Percentiles rank a stretch among this genome's conserved stretches.
Conservation (phyloP, 768 basidiomycete species). For the Pholiota microspora region DNA sequence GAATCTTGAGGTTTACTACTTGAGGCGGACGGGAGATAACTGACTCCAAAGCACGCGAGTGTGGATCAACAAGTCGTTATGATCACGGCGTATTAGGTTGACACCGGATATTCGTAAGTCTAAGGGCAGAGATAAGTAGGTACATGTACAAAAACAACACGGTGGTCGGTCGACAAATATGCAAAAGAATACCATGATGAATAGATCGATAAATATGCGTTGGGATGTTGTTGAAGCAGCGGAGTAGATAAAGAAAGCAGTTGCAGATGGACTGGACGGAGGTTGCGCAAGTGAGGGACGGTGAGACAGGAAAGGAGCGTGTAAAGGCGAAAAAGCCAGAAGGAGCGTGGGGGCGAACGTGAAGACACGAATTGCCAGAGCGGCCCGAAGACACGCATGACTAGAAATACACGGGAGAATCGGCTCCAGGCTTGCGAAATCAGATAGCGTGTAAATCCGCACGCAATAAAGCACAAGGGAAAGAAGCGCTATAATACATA, state of each 20-base stretch:
- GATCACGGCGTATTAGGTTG: conserved; percentile 24
- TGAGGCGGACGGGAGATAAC: neutral
- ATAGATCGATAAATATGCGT: neutral
- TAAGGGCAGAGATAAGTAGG: conserved; percentile 11
- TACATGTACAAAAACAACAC: conserved; percentile 18
- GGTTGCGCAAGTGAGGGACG: neutral
- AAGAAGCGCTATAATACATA: conserved; percentile 20
- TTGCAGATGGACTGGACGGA: too few relatives aligned
- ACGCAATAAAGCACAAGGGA: neutral
- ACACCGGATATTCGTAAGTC: conserved; percentile 24
- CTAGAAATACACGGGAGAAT: conserved; percentile 9
- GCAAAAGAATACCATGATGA: conserved; percentile 3
- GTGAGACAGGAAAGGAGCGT: neutral
- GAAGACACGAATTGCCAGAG: neutral
- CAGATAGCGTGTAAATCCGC: conserved; percentile 5
- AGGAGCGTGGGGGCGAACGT: neutral
- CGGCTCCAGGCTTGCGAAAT: conserved; percentile 1
- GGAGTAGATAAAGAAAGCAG: neutral
- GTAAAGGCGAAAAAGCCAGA: neutral
- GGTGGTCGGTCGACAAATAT: conserved; percentile 8
- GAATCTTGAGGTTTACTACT: neutral
- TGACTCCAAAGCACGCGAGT: neutral
- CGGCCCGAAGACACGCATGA: conserved; percentile 12
- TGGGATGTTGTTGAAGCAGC: neutral
- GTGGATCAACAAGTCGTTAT: conserved; percentile 2